These are phyloP conservation scores for Purshia tridentata DNA, from an alignment of 306 rosid species.

Conservation along the genomic window DNA sequence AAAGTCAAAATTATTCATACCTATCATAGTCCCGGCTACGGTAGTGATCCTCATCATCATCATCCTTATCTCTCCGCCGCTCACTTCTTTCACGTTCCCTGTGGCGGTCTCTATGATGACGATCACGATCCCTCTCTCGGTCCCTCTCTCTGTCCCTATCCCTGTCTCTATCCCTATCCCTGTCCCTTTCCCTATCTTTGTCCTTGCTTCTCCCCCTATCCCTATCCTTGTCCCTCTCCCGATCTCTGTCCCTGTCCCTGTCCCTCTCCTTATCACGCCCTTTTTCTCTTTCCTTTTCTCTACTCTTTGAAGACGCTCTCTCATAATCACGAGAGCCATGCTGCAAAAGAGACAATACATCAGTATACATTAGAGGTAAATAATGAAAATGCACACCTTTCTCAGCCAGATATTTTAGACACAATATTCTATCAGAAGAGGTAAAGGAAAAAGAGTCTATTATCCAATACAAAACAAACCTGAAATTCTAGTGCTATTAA, in stretches of 20 bases:
- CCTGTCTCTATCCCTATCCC: constrained; percentile 52
- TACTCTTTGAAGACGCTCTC: constrained; percentile 79
- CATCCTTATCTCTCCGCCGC: constrained; percentile 76
- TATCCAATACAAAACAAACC: neutral
- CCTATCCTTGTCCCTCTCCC: constrained; percentile 29
- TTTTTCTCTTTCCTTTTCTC: constrained; percentile 84
- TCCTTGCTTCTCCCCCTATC: constrained; percentile 46
- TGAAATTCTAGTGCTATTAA: neutral
- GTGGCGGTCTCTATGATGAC: constrained; percentile 45
- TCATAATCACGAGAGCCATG: constrained; percentile 77
- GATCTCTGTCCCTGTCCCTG: constrained; percentile 19
- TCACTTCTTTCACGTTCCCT: constrained; percentile 81
- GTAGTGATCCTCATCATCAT: constrained; percentile 62
- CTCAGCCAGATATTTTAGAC: neutral
- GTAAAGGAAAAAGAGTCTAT: neutral
- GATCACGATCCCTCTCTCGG: constrained; percentile 60
- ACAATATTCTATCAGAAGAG: neutral
- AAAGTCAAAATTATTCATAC: constrained; percentile 32
- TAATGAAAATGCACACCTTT: neutral
- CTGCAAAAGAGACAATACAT: constrained; percentile 39
- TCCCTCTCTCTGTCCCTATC: constrained; percentile 40
- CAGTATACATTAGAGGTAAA: neutral
- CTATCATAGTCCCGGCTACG: constrained; percentile 72
- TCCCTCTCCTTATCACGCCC: constrained; percentile 57
- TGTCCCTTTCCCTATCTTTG: constrained; percentile 48